These are phyloP conservation scores for Protomyces gravidus DNA, from an alignment of 1,139 yeast genomes.

Conservation along the genomic window DNA sequence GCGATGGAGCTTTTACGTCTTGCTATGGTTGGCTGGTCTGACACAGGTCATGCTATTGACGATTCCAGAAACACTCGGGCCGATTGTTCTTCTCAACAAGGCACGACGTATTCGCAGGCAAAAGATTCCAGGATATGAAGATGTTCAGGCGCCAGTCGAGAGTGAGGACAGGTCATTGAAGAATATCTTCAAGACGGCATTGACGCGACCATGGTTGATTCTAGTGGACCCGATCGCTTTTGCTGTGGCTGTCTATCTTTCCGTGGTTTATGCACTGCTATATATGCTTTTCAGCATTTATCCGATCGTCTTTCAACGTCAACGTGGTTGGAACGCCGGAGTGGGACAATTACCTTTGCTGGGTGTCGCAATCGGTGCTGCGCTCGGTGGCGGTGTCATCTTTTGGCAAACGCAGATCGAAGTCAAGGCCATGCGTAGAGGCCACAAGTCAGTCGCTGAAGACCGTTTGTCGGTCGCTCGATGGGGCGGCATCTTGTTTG, in stretches of 20 bases:
- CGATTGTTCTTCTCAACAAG: constrained; percentile 49
- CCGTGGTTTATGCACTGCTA: constrained; percentile 57
- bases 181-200: constrained; percentile 34
- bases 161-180: constrained; percentile 20
- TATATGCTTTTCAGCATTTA: constrained; percentile 74
- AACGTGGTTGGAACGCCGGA: constrained; percentile 57
- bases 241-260: constrained; percentile 55
- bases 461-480: constrained; percentile 72
- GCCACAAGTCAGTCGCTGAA: constrained; percentile 50
- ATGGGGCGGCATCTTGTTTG: constrained; percentile 61
- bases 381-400: constrained; percentile 37
- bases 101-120: constrained; percentile 45
- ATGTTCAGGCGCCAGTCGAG: constrained; percentile 56
- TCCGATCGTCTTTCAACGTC: constrained; percentile 63
- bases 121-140: constrained; percentile 52
- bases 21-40: constrained; percentile 52
- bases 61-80: constrained; percentile 58
- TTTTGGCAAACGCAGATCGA: constrained; percentile 37
- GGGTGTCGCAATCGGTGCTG: constrained; percentile 51
- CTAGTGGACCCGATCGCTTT: constrained; percentile 59
- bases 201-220: constrained; percentile 55
- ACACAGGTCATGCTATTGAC: constrained; percentile 48
- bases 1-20: constrained; percentile 63
- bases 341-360: constrained; percentile 50
- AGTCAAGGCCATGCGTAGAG: constrained; percentile 42